Base-by-base conservation (phyloP, 177 flowering plant genomes). In the Tripterygium wilfordii region DNA sequence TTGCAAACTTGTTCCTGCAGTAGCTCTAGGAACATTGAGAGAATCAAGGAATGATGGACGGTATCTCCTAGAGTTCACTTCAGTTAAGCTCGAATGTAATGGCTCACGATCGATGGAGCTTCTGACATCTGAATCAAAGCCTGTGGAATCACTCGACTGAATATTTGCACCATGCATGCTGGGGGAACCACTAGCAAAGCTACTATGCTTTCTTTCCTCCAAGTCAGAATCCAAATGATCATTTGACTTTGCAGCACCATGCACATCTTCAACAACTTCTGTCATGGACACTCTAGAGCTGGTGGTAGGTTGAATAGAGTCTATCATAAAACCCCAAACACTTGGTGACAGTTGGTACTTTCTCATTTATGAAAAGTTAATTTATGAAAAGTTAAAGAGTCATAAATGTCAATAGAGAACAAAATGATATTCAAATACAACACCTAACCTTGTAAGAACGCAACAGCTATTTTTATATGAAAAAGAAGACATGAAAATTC, bases 11-110 rank as follows among this genome's bases (percentile, higher is more conserved):
- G 77, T 36, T 14, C 58, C 61, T 15, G 79, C 57, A 51, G 89
- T 55, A 46, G 57, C 69, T 70, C 53, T 77, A 28, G 80, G 38
- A 28, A 83, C 61, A 55, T 76, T 78, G 41, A 86, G 68, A 49
- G 88, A 78, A 69, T 83, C 91, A 16, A 92, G 84, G 64, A 92
- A 92, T 51, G 98, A 88, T 42, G 96, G 79, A 40, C 91, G 96
- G 33, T 81, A 70, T 62, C 78, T 77, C 54, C 80, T 61, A 37
- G 57, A 44, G 25, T 45, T 58, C 36, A 68, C 31, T 35, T 74
- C 80, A 61, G 61, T 36, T 36, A 41, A 38, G n/a, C 47, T 46
- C 42, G 83, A 48, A 54, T 65, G 29, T 48, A 36, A 30, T 8
- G 78, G 67, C 16, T 32, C 47, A 48, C 72, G 65, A 65, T 68